Conservation (phyloP, 2,329 filamentous ascomycete genomes). For the Cladophialophora immunda region DNA sequence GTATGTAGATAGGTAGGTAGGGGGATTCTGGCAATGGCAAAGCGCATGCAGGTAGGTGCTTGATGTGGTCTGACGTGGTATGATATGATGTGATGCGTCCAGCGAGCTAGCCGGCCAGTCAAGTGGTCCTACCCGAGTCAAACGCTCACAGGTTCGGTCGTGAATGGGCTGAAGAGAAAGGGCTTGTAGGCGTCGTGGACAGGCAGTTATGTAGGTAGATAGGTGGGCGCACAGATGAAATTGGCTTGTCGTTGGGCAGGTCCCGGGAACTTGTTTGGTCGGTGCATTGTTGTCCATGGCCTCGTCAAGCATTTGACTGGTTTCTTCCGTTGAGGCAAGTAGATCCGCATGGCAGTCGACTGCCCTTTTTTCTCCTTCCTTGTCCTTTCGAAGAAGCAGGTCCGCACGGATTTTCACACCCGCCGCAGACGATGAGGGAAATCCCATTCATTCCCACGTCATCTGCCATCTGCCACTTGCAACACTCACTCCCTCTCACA, state of each 20-base stretch:
- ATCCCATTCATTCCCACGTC: not conserved
- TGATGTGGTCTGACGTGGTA: too few species aligned
- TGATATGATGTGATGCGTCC: too few species aligned
- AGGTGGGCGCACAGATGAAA: not conserved
- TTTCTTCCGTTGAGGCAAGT: too few species aligned
- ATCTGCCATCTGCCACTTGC: not conserved
- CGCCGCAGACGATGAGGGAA: not conserved
- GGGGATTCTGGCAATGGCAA: too few species aligned
- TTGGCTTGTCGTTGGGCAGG: not conserved
- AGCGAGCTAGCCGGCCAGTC: not conserved
- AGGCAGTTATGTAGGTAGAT: not conserved
- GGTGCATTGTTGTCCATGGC: not conserved
- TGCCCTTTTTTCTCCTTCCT: not conserved
- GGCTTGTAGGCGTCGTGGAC: not conserved
- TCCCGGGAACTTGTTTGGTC: not conserved
- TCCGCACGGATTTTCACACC: not conserved
- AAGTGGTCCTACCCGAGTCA: too few species aligned
- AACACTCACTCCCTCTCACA: constrained; percentile 56
- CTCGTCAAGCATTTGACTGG: not conserved
- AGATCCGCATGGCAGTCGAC: not conserved
- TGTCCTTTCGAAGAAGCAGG: not conserved
- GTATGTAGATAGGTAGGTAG: too few species aligned
- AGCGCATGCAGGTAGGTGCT: too few species aligned
- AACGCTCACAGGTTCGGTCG: not conserved
- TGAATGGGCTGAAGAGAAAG: not conserved